Conservation (phyloP, 331 rosid species). For the Cydonia oblonga region DNA sequence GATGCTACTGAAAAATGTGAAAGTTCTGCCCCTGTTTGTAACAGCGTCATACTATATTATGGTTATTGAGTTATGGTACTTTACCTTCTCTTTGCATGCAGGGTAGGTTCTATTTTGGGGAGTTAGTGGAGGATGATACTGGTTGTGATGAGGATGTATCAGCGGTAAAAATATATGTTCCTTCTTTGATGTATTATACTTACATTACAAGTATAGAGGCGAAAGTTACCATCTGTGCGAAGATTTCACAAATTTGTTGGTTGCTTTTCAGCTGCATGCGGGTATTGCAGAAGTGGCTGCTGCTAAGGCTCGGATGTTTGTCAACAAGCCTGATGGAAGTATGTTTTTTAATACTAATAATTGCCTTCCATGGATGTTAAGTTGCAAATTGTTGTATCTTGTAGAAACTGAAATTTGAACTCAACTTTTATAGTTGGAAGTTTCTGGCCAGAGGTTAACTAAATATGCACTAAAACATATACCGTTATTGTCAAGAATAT, state of each 20-base stretch:
- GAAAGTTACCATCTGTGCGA: neutral
- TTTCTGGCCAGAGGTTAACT: neutral
- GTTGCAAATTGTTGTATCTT: neutral
- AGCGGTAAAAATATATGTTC: conserved; percentile 42
- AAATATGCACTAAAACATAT: neutral
- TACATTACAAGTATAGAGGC: neutral
- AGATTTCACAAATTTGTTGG: conserved; percentile 2
- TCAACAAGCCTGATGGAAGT: conserved; percentile 99
- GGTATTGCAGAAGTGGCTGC: conserved; percentile 98
- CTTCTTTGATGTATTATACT: neutral
- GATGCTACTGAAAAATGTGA: neutral
- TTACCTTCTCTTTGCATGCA: conserved; percentile 30
- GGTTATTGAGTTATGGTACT: neutral
- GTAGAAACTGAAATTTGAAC: neutral
- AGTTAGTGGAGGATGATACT: conserved; percentile 39
- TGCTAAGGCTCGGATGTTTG: conserved; percentile 97
- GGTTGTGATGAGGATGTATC: conserved; percentile 71
- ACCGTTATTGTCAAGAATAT: neutral
- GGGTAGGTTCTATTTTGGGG: conserved; percentile 98
- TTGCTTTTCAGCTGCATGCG: conserved; percentile 63
- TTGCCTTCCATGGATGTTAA: neutral
- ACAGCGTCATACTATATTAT: neutral
- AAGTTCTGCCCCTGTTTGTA: neutral
- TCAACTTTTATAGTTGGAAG: neutral
- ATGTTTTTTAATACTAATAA: conserved; percentile 11